phyloP scores from a whole-genome alignment of 495 filamentous ascomycete genomes.

The Talaromyces adpressus region DNA sequence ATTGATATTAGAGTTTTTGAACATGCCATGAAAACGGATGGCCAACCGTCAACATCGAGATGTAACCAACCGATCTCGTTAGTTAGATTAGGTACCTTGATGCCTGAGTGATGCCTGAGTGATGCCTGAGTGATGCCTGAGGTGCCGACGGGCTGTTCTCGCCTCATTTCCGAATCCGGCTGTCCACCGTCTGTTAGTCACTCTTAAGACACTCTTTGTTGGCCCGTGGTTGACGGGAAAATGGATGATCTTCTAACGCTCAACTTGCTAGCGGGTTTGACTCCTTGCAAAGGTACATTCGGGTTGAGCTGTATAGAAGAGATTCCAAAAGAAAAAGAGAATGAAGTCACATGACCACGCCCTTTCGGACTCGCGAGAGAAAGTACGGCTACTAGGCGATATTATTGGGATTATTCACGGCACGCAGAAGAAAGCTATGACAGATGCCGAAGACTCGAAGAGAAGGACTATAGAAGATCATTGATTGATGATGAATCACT shows the following conservation, averaged over 20 bases:
- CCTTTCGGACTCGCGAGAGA: background rate
- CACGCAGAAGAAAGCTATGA: no score
- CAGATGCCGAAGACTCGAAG: no score
- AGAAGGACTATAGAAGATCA: background rate
- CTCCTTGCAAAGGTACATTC: no score
- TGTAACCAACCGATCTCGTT: no score
- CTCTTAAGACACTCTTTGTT: background rate
- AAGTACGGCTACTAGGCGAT: no score
- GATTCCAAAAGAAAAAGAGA: slow-evolving; percentile 8
- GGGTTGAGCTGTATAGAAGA: no score
- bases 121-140: background rate
- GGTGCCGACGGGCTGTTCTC: background rate
- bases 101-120: background rate
- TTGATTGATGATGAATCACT: background rate
- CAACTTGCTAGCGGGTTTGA: no score
- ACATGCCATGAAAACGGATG: background rate
- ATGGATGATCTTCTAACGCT: no score
- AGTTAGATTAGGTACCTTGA: background rate
- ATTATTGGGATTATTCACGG: no score
- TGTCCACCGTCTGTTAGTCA: background rate
- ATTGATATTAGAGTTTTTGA: no score
- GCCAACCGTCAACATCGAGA: background rate
- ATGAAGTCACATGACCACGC: slow-evolving; percentile 1
- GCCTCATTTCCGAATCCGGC: background rate
- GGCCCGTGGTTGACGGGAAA: no score